These are phyloP conservation scores for Penicillium canariense DNA, from an alignment of 495 filamentous ascomycete genomes.

Conservation along the genomic window DNA sequence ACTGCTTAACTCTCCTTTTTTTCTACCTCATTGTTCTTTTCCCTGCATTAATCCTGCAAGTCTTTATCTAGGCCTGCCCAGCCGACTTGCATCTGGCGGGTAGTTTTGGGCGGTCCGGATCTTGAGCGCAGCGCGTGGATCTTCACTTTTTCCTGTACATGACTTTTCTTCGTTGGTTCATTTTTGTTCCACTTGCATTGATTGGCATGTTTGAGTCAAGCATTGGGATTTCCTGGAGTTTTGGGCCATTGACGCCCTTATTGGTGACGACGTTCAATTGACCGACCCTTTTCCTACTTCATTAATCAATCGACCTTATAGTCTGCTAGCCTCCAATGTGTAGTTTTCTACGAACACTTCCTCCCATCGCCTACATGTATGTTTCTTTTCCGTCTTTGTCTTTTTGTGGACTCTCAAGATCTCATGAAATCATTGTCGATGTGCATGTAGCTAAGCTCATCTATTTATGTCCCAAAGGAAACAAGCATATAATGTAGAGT, in stretches of 20 bases:
- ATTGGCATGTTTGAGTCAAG: constrained; percentile 3
- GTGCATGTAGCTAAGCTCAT: constrained; percentile 21
- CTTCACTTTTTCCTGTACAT: constrained; percentile 19
- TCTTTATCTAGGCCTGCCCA: no score
- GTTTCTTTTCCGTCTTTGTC: no score
- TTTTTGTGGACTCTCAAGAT: background rate
- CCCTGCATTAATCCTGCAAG: constrained; percentile 3
- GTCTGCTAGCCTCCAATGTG: background rate
- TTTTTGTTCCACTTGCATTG: constrained; percentile 13
- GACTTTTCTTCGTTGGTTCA: constrained; percentile 10
- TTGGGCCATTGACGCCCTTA: background rate
- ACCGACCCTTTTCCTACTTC: background rate
- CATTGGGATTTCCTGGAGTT: constrained; percentile 14
- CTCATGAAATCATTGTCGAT: constrained; percentile 17
- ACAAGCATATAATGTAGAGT: constrained; percentile 24
- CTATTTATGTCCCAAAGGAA: constrained; percentile 20
- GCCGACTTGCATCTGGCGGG: no score
- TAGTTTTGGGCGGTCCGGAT: background rate
- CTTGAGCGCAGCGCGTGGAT: constrained; percentile 24
- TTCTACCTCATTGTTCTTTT: constrained; percentile 8
- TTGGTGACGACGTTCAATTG: constrained; percentile 7
- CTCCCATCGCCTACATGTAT: no score
- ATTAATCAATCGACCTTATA: background rate
- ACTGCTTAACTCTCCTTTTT: constrained; percentile 13
- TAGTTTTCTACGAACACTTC: no score